Evolutionary conservation across 2,329 filamentous ascomycete genomes (phyloP), one percentile per base, ranked within the genome.

Genomic region (Pseudogymnoascus sp.): DNA sequence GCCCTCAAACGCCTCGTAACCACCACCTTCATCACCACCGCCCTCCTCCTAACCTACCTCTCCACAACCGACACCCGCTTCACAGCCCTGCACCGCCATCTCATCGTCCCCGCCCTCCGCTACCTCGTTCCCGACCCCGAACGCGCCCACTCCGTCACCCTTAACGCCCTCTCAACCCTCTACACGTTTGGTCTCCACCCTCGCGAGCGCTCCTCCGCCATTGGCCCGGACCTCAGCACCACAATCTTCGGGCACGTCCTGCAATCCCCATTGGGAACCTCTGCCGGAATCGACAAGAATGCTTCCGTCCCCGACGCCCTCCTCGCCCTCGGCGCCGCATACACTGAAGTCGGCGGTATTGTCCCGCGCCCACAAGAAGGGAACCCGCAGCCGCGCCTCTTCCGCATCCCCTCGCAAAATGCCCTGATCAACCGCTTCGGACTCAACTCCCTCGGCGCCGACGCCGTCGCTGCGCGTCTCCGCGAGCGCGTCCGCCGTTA

Each of bases 341-440:
- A 97, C 38, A 91, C 99, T 31, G 95, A 99, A 74, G 89, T 99
- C 1, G 95, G 95, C 66, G 95, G 93, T 56, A 88, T 89, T 69
- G 97, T 93, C 4, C 90, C 95, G 0, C 77, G 85, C n/a, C 88
- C 93, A 0, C 95, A 99, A 74, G 83, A 84, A 5, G 95, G 95
- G 7, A 99, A 99, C 76, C 87, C 90, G 0, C 88, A 86, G 69
- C 93, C 93, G 1, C 86, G 95, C 67, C 90, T 97, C 26, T 99
- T 96, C 78, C 86, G 95, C 21, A 78, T 97, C 5, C 88, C 90
- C 0, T 87, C 85, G 33, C 85, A 96, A 67, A 88, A 96, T 68
- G 92, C 90, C 15, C 82, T 99, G 74, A 91, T 99, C 75, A 99
- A 99, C 76, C 87, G 95, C 38, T 99, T 97, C 77, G 95, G 95